Evolutionary conservation across 2,329 filamentous ascomycete species (phyloP).

Genomic region (Sphaceloma murrayae): DNA sequence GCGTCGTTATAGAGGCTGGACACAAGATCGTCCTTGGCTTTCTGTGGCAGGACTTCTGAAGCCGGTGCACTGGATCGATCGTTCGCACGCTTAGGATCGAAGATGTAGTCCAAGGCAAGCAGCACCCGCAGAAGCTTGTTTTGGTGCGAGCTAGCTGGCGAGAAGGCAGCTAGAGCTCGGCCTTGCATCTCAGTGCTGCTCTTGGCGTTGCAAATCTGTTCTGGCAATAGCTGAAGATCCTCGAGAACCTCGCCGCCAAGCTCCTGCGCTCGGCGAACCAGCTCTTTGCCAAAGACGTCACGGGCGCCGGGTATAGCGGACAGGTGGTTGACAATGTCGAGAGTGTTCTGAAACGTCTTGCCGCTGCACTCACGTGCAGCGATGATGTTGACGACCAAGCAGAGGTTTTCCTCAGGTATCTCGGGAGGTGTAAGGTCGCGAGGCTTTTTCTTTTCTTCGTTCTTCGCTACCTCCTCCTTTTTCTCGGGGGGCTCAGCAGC

Average conservation of each 20-base stretch:
- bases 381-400: constrained; percentile 91
- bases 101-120: constrained; percentile 90
- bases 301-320: constrained; percentile 87
- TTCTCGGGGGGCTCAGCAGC: constrained; percentile 24
- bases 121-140: constrained; percentile 88
- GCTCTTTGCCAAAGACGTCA: constrained; percentile 81
- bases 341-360: constrained; percentile 94
- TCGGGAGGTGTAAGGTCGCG: constrained; percentile 66
- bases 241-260: constrained; percentile 75
- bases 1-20: constrained; percentile 81
- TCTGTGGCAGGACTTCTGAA: constrained; percentile 45
- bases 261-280: constrained; percentile 75
- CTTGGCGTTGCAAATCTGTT: constrained; percentile 76
- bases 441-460: constrained; percentile 46
- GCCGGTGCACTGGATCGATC: constrained; percentile 34
- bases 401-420: constrained; percentile 80
- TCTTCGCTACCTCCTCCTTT: constrained; percentile 34
- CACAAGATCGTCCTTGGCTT: constrained; percentile 74
- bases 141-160: constrained; percentile 89
- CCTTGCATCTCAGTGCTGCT: constrained; percentile 93
- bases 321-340: constrained; percentile 97
- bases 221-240: constrained; percentile 75
- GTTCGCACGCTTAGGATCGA: constrained; percentile 64
- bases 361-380: constrained; percentile 92
- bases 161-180: constrained; percentile 88